Conservation (phyloP, 2,329 filamentous ascomycete genomes). For the Verticillium nonalfalfae region DNA sequence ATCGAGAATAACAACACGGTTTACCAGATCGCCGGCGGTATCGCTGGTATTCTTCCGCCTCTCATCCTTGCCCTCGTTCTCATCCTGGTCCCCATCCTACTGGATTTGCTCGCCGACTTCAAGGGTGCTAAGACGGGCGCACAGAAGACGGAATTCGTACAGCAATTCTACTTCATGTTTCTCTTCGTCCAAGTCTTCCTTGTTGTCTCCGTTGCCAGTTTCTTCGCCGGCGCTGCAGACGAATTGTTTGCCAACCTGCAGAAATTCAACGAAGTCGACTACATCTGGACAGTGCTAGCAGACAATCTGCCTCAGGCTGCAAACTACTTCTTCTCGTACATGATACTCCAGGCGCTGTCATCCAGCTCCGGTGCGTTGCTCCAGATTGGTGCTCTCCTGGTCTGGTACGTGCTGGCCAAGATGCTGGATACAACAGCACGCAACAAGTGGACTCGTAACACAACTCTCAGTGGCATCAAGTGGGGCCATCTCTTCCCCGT, state of each 20-base stretch:
- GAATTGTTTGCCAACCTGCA: constrained; percentile 48
- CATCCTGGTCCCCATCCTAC: constrained; percentile 71
- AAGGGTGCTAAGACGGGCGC: constrained; percentile 81
- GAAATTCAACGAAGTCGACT: constrained; percentile 39
- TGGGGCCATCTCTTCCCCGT: constrained; percentile 96
- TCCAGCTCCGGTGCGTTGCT: constrained; percentile 85
- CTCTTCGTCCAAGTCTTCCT: constrained; percentile 93
- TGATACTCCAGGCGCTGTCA: constrained; percentile 88
- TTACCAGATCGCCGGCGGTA: constrained; percentile 52
- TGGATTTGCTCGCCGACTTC: constrained; percentile 64
- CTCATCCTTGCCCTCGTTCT: constrained; percentile 71
- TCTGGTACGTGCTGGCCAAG: constrained; percentile 77
- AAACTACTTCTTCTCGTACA: constrained; percentile 98
- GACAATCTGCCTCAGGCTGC: constrained; percentile 75
- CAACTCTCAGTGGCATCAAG: constrained; percentile 65
- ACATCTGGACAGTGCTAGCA: constrained; percentile 67
- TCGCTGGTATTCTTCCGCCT: constrained; percentile 85
- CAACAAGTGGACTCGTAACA: constrained; percentile 82
- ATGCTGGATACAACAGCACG: constrained; percentile 76
- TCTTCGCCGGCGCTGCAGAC: constrained; percentile 57
- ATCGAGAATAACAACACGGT: constrained; percentile 53
- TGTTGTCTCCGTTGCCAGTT: constrained; percentile 79
- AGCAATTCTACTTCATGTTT: constrained; percentile 89
- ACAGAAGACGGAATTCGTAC: constrained; percentile 73
- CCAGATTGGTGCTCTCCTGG: constrained; percentile 70